Percentiles rank a stretch among this genome's conserved stretches.
These are phyloP conservation scores for Sanghuangporus sanghuang DNA, from an alignment of 1,284 basidiomycete species.

Conservation along the genomic window DNA sequence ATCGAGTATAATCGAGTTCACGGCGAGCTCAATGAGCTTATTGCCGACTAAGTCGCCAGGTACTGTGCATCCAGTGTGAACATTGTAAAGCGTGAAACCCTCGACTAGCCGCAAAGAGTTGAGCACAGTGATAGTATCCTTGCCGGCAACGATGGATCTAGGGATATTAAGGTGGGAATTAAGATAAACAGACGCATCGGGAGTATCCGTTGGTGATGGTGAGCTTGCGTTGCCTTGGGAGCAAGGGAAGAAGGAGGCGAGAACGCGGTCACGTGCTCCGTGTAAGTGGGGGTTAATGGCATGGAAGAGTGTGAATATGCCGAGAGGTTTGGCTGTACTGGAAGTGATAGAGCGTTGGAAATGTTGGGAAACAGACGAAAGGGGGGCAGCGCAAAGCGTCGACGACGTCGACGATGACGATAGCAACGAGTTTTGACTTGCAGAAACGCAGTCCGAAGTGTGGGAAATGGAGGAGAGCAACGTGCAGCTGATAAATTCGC, in stretches of 20 bases:
- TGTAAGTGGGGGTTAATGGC: constrained; percentile 4
- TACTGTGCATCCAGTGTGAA: not conserved
- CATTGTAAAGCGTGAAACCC: constrained; percentile 9
- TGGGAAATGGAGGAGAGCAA: not conserved
- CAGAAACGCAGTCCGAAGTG: not conserved
- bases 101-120: not conserved
- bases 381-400: not conserved
- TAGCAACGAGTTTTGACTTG: not conserved
- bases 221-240: not conserved
- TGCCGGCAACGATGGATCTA: not conserved
- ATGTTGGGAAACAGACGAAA: no score
- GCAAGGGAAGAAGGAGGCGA: constrained; percentile 7
- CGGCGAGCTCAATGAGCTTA: constrained; percentile 37
- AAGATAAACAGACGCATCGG: not conserved
- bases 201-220: constrained; percentile 1
- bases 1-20: constrained; percentile 49
- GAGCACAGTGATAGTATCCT: not conserved
- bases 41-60: not conserved
- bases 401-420: not conserved
- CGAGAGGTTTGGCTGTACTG: constrained; percentile 10
- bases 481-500: not conserved
- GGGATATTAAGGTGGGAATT: not conserved
- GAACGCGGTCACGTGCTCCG: constrained; percentile 9
- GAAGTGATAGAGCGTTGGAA: not conserved
- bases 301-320: constrained; percentile 16